These are phyloP conservation scores for Benincasa hispida DNA, from an alignment of 306 rosid species.

Conservation along the genomic window DNA sequence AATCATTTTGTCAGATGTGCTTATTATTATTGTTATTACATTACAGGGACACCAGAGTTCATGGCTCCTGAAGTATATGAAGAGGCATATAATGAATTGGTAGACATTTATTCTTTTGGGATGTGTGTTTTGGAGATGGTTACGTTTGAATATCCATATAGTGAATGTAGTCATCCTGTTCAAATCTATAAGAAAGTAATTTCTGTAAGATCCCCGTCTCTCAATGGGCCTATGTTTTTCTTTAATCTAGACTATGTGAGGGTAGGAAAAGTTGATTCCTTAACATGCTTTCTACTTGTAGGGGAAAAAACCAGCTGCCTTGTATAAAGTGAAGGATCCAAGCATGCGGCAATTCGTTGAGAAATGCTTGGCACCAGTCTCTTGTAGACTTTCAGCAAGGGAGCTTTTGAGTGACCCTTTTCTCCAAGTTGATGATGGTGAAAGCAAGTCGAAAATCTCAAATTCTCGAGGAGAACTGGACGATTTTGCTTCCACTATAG, in stretches of 20 bases:
- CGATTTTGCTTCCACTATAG: constrained; percentile 23
- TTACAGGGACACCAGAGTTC: constrained; percentile 86
- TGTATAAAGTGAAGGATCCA: constrained; percentile 74
- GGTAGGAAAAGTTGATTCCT: constrained; percentile 7
- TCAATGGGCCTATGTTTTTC: constrained; percentile 8
- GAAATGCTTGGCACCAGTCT: constrained; percentile 78
- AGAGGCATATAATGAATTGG: constrained; percentile 85
- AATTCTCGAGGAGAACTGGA: neutral
- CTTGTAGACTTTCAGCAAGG: constrained; percentile 67
- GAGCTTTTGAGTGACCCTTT: constrained; percentile 83
- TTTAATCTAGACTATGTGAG: neutral
- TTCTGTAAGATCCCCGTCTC: constrained; percentile 59
- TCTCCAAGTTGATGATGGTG: constrained; percentile 51
- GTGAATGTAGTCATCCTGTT: constrained; percentile 91
- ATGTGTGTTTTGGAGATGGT: constrained; percentile 96
- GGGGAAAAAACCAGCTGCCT: constrained; percentile 88
- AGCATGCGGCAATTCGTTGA: constrained; percentile 71
- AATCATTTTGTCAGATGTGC: neutral
- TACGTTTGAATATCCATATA: constrained; percentile 89
- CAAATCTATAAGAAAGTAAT: constrained; percentile 93
- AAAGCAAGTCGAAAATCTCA: constrained; percentile 31
- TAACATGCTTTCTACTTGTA: constrained; percentile 20
- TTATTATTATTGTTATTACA: neutral
- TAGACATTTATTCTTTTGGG: constrained; percentile 92
- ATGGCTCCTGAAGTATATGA: constrained; percentile 98